Conservation (phyloP, 441 rosid genomes). For the Populus tomentosa region DNA sequence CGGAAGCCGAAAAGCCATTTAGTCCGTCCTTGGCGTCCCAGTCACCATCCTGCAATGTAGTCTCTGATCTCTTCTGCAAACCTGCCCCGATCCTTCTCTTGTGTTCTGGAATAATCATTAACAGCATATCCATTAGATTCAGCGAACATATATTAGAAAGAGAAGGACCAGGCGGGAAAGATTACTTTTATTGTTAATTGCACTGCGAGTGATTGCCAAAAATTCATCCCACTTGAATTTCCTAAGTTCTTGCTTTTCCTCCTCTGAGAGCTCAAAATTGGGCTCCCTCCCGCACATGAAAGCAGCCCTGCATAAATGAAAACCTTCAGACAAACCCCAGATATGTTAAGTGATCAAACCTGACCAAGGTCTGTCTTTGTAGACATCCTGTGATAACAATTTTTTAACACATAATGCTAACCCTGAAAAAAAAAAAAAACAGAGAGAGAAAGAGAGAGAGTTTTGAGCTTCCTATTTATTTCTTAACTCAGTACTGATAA, state of each 20-base stretch:
- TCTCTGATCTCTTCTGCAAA: slow-evolving; percentile 36
- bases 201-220: slow-evolving; percentile 74
- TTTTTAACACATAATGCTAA: neutral
- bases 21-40: slow-evolving; percentile 39
- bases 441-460: neutral
- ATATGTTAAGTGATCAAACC: neutral
- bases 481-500: neutral
- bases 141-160: neutral
- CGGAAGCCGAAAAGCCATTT: slow-evolving; percentile 43
- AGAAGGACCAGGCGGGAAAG: neutral
- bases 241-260: slow-evolving; percentile 67
- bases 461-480: neutral
- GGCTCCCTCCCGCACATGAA: slow-evolving; percentile 99
- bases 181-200: slow-evolving; percentile 85
- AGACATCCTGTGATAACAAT: neutral
- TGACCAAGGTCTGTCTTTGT: neutral
- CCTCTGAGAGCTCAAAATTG: slow-evolving; percentile 74
- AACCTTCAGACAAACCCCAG: neutral
- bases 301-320: slow-evolving; percentile 64
- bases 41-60: slow-evolving; percentile 30
- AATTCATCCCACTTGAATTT: slow-evolving; percentile 84
- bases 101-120: slow-evolving; percentile 42
- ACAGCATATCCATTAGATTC: neutral
- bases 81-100: slow-evolving; percentile 60
- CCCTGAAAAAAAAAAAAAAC: neutral